A percentile compares a stretch with the other conserved stretches of the same genome.
These are phyloP conservation scores for Speleostelium caveatum DNA, from an alignment of 78 protist species.

Conservation along the genomic window DNA sequence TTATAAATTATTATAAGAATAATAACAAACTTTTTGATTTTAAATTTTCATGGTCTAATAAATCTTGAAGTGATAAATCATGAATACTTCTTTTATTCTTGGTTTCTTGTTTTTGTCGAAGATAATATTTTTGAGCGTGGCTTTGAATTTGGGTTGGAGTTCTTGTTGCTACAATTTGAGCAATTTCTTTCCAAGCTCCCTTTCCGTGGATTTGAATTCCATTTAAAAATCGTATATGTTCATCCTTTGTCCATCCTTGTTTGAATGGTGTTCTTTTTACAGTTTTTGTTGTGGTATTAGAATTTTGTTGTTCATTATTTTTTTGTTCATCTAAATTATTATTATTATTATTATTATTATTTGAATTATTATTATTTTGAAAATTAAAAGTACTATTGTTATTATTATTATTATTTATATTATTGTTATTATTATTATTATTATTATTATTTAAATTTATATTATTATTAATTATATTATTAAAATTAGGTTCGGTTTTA, in stretches of 20 bases:
- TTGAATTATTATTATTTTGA: too few relatives aligned
- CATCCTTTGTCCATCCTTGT: conserved; percentile 86
- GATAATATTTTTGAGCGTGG: conserved; percentile 89
- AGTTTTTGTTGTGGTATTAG: neutral
- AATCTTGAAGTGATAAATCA: conserved; percentile 78
- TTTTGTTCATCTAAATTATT: too few relatives aligned
- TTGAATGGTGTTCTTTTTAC: conserved; percentile 44
- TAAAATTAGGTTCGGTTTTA: neutral
- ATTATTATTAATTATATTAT: neutral
- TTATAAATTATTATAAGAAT: too few relatives aligned
- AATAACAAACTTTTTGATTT: too few relatives aligned
- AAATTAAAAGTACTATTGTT: neutral
- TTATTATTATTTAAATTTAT: neutral
- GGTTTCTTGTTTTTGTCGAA: conserved; percentile 75
- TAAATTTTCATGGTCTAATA: too few relatives aligned
- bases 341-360: too few relatives aligned
- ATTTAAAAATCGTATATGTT: conserved; percentile 81
- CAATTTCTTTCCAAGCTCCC: conserved; percentile 86
- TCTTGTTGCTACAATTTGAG: conserved; percentile 68
- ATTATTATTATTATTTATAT: neutral
- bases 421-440: neutral
- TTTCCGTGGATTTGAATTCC: conserved; percentile 79
- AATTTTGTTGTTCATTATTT: neutral
- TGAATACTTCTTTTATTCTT: conserved; percentile 84
- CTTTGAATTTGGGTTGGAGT: conserved; percentile 88